Evolutionary conservation across 75 land plant genomes (phyloP), one percentile per base, ranked within the genome.

Genomic region (Chamaecyparis obtusa): DNA sequence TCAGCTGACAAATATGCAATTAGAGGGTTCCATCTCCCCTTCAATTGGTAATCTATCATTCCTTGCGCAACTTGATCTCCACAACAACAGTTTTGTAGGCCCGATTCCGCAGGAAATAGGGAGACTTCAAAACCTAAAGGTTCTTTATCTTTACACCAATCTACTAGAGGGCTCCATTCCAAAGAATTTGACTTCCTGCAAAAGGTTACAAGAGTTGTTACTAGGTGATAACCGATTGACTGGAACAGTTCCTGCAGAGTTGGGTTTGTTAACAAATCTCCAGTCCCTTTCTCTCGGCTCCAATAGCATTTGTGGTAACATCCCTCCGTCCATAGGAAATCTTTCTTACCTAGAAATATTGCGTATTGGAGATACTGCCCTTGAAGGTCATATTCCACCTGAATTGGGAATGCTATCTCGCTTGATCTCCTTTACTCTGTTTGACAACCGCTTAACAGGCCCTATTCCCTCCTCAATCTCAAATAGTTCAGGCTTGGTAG

Each of bases 101-200:
- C 2, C 64, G 5, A 37, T 87, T 41, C 88, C 88, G 8, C 9
- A 8, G 51, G 11, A 49, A 49, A 49, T 9, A 49, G 51, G 51
- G 51, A 8, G 51, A 49, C 9, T 87, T 19, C 60, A 81, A 56
- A 24, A 19, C 33, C 57, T 87, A 27, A 56, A 36, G 39, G 69
- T 36, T 17, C 84, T 92, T 27, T 86, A 87, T 56, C 56, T 92
- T 67, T 75, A 87, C 10, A 37, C 39, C 0, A 92, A 87, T 49
- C 51, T 19, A 21, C 46, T 92, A 15, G 51, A 93, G 1, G 93
- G 93, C 0, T 15, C 80, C 39, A 91, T 92, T 83, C 93, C 93
- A 14, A n/a, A 46, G 16, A 86, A 85, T 19, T n/a, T 92, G 35
- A 90, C 93, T 15, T 35, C 80, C 27, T 90, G 88, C 81, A 82